These are phyloP conservation scores for Talaromyces borbonicus DNA, from an alignment of 495 filamentous ascomycete species.

Conservation along the genomic window DNA sequence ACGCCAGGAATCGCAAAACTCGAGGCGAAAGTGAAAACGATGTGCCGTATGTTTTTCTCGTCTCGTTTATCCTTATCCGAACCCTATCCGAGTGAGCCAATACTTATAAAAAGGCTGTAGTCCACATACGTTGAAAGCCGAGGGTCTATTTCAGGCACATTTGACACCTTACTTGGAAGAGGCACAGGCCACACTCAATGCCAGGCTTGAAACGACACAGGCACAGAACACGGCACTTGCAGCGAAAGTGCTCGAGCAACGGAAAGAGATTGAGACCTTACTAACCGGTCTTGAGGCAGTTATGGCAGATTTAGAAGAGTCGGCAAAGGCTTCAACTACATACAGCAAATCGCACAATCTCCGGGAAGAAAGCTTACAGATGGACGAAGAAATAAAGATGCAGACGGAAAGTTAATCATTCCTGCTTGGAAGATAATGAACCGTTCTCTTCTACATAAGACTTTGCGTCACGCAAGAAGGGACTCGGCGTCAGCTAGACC, in stretches of 20 bases:
- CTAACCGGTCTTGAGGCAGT: slow-evolving; percentile 54
- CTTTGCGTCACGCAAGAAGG: slow-evolving; percentile 24
- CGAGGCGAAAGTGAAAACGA: slow-evolving; percentile 17
- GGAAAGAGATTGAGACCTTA: slow-evolving; percentile 62
- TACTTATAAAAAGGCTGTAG: too few species aligned
- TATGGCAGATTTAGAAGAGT: slow-evolving; percentile 60
- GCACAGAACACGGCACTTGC: slow-evolving; percentile 54
- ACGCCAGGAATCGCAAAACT: slow-evolving; percentile 53
- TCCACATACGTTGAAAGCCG: slow-evolving; percentile 67
- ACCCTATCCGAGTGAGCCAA: too few species aligned
- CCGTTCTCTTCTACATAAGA: slow-evolving; percentile 4
- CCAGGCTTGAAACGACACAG: slow-evolving; percentile 50
- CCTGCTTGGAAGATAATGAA: slow-evolving; percentile 5
- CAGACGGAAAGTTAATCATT: slow-evolving; percentile 14
- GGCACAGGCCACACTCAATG: slow-evolving; percentile 51
- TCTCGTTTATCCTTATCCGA: too few species aligned
- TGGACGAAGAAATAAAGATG: slow-evolving; percentile 33
- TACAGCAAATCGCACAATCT: slow-evolving; percentile 30
- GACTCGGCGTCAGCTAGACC: slow-evolving; percentile 25
- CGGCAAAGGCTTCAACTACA: slow-evolving; percentile 39
- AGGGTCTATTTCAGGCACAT: slow-evolving; percentile 57
- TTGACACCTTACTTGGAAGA: slow-evolving; percentile 55
- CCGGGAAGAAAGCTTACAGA: slow-evolving; percentile 33
- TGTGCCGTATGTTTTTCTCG: slow-evolving; percentile 26
- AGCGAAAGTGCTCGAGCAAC: slow-evolving; percentile 52